Percentiles rank a stretch among this genome's conserved stretches.
phyloP scores from a whole-genome alignment of 768 basidiomycete genomes.

The Mycena vulgaris region DNA sequence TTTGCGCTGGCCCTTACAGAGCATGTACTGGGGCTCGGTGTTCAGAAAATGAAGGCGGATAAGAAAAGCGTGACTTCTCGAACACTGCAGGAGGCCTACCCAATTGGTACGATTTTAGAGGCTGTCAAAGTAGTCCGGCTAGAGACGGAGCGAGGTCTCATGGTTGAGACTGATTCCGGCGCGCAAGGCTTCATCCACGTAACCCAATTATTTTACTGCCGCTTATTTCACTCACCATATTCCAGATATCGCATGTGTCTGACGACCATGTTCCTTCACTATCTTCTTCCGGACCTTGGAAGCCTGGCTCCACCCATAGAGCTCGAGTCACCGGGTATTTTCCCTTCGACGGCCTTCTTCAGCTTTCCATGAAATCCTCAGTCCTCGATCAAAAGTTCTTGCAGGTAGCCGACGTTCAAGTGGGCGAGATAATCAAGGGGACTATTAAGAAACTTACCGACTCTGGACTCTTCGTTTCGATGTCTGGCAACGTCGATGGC shows the following conservation, averaged over 20 bases:
- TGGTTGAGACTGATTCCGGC: slow-evolving; percentile 74
- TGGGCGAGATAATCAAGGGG: slow-evolving; percentile 90
- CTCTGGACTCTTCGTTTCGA: slow-evolving; percentile 85
- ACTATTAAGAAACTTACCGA: slow-evolving; percentile 90
- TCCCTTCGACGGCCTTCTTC: slow-evolving; percentile 88
- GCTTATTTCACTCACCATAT: slow-evolving; percentile 31
- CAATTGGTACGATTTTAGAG: slow-evolving; percentile 82
- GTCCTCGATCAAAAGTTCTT: slow-evolving; percentile 90
- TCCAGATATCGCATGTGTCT: slow-evolving; percentile 92
- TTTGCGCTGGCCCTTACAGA: slow-evolving; percentile 86
- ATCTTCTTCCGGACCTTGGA: slow-evolving; percentile 86
- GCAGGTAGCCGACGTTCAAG: slow-evolving; percentile 83
- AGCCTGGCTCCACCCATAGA: slow-evolving; percentile 81
- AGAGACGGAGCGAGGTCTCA: slow-evolving; percentile 87
- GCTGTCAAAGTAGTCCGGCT: slow-evolving; percentile 80
- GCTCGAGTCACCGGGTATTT: slow-evolving; percentile 92
- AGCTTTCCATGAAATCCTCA: slow-evolving; percentile 88
- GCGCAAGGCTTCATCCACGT: slow-evolving; percentile 90
- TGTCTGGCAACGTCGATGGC: slow-evolving; percentile 91
- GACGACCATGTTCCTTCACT: slow-evolving; percentile 93
- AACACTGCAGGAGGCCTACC: slow-evolving; percentile 70
- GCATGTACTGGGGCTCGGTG: slow-evolving; percentile 75
- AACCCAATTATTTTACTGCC: slow-evolving; percentile 47
- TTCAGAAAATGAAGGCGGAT: slow-evolving; percentile 51
- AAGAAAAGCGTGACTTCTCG: slow-evolving; percentile 41